phyloP scores from a whole-genome alignment of 768 basidiomycete species.

The Imleria badia region DNA sequence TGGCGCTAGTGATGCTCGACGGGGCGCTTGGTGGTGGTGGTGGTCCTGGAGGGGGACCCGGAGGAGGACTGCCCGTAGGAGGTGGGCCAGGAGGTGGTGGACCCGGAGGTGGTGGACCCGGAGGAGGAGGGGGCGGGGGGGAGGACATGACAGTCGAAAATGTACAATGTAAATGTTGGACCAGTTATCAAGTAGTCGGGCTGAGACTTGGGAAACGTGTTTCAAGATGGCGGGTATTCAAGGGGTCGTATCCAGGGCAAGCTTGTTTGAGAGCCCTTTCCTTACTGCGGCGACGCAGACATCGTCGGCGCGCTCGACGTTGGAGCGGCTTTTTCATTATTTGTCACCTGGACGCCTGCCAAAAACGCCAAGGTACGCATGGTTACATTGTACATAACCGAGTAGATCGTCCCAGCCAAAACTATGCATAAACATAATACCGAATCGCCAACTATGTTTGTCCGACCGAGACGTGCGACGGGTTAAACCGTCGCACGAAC shows the following conservation, averaged over 20 bases:
- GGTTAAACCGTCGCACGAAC: constrained; percentile 25
- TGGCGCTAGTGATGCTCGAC: constrained; percentile 16
- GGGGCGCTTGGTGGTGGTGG: neutral
- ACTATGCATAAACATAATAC: neutral
- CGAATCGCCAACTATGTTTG: constrained; percentile 8
- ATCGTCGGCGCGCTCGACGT: neutral
- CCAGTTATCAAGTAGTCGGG: neutral
- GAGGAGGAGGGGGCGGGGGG: neutral
- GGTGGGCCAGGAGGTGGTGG: neutral
- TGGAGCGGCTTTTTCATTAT: neutral
- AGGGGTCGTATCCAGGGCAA: constrained; percentile 12
- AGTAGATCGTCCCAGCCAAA: neutral
- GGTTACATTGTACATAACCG: neutral
- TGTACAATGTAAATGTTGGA: too few species aligned
- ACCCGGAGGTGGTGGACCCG: neutral
- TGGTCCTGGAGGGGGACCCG: neutral
- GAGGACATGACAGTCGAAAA: constrained; percentile 15
- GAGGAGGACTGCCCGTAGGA: neutral
- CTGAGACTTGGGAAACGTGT: constrained; percentile 13
- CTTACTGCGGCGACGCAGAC: neutral
- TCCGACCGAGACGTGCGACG: constrained; percentile 20
- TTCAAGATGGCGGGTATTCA: constrained; percentile 12
- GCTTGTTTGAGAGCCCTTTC: neutral
- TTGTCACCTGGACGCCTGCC: neutral
- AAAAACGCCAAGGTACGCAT: too few species aligned